Conservation (phyloP, 1,284 basidiomycete species). For the Naganishia liquefaciens region DNA sequence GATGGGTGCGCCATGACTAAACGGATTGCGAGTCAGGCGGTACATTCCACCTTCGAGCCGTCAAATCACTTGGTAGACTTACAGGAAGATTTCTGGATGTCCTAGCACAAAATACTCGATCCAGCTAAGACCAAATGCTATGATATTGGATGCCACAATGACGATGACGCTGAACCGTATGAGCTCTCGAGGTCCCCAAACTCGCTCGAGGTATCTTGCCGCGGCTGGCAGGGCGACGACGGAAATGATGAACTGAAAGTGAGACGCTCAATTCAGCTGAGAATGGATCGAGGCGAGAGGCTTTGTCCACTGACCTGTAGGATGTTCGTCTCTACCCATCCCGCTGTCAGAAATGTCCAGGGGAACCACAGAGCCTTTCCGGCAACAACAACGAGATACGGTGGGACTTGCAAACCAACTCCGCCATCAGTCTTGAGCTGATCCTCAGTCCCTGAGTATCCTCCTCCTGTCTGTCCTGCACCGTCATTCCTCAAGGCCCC, state of each 20-base stretch:
- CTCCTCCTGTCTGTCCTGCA: conserved; percentile 37
- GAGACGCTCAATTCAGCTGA: conserved; percentile 35
- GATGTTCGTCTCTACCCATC: conserved; percentile 79
- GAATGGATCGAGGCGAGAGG: background rate
- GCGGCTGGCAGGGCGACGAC: conserved; percentile 77
- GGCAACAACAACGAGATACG: conserved; percentile 83
- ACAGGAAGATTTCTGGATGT: conserved; percentile 58
- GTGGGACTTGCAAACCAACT: conserved; percentile 49
- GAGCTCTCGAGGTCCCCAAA: conserved; percentile 88
- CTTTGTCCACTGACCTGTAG: conserved; percentile 67
- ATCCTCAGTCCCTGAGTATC: conserved; percentile 52
- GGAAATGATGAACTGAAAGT: conserved; percentile 69
- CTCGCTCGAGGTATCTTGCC: conserved; percentile 83
- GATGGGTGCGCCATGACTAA: conserved; percentile 81
- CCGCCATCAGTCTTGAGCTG: conserved; percentile 4
- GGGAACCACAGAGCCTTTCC: conserved; percentile 82
- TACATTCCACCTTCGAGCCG: background rate
- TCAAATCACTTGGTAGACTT: conserved; percentile 47
- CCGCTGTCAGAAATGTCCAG: conserved; percentile 87
- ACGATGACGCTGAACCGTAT: conserved; percentile 80
- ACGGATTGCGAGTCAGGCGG: background rate
- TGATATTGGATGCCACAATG: conserved; percentile 79
- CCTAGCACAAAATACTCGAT: conserved; percentile 49
- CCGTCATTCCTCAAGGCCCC: conserved; percentile 25
- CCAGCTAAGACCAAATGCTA: conserved; percentile 67